Evolutionary conservation across 75 land plant species (phyloP).

Genomic region (Azolla pinnata): DNA sequence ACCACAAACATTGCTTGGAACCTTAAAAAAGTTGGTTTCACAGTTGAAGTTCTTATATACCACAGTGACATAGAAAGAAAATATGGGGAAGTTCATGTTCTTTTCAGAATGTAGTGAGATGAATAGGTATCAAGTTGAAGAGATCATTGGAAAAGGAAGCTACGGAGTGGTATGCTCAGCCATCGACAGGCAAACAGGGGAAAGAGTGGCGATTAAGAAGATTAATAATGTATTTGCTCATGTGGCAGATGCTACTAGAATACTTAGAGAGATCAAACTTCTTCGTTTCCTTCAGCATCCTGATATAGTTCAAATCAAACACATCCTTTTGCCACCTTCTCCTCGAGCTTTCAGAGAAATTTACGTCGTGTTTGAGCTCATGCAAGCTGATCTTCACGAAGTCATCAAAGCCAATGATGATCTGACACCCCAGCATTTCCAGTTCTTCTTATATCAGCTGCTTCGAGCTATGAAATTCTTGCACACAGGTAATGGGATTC

Average conservation of each 20-base stretch:
- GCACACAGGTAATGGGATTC: conserved; percentile 63
- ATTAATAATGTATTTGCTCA: conserved; percentile 86
- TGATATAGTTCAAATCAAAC: conserved; percentile 86
- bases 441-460: conserved; percentile 83
- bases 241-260: conserved; percentile 87
- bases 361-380: conserved; percentile 81
- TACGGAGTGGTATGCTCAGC: conserved; percentile 93
- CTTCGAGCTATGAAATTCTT: conserved; percentile 87
- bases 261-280: conserved; percentile 84
- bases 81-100: conserved; percentile 22
- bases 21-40: too few relatives aligned
- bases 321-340: conserved; percentile 81
- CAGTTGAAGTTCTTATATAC: too few relatives aligned
- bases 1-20: too few relatives aligned
- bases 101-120: conserved; percentile 91
- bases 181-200: conserved; percentile 66
- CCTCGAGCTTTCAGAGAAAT: conserved; percentile 84
- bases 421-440: conserved; percentile 75
- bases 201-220: conserved; percentile 90
- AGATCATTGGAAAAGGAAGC: conserved; percentile 91
- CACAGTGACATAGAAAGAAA: too few relatives aligned
- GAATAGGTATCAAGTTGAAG: conserved; percentile 64
- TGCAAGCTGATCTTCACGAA: conserved; percentile 89
- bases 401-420: conserved; percentile 90
- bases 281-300: conserved; percentile 74